A percentile compares a stretch with the other conserved stretches of the same genome.
These are phyloP conservation scores for Yarrowia sp. DNA, from an alignment of 805 yeast species.

Conservation along the genomic window DNA sequence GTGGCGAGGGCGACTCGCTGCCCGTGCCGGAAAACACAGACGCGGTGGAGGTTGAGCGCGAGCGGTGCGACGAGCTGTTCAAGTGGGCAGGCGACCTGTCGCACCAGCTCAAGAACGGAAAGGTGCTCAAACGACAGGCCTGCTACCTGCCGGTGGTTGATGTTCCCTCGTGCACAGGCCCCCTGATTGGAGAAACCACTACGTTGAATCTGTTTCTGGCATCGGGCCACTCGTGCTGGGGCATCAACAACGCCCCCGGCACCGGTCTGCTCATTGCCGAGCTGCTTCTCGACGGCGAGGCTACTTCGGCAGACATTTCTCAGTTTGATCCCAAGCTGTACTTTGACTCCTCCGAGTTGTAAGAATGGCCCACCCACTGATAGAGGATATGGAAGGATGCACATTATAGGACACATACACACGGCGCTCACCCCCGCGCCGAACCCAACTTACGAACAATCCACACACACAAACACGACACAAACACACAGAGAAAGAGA, in stretches of 20 bases:
- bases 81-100: conserved; percentile 79
- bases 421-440: conserved; percentile 3
- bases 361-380: neutral
- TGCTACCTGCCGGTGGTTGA: conserved; percentile 95
- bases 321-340: conserved; percentile 86
- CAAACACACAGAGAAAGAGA: neutral
- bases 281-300: conserved; percentile 80
- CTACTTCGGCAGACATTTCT: conserved; percentile 75
- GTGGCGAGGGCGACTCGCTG: conserved; percentile 95
- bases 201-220: conserved; percentile 80
- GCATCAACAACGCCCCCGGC: conserved; percentile 96
- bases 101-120: conserved; percentile 72
- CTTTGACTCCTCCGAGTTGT: conserved; percentile 57
- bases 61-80: conserved; percentile 87
- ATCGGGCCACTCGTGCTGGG: conserved; percentile 98
- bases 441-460: conserved; percentile 16
- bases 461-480: conserved; percentile 13
- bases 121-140: conserved; percentile 83
- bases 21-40: conserved; percentile 94
- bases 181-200: conserved; percentile 91
- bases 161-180: conserved; percentile 91
- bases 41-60: conserved; percentile 85
- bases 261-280: conserved; percentile 95
- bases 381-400: conserved; percentile 3
- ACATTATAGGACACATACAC: conserved; percentile 1